Base-by-base conservation (phyloP, 257 asterid genomes). In the Plantago elongata region DNA sequence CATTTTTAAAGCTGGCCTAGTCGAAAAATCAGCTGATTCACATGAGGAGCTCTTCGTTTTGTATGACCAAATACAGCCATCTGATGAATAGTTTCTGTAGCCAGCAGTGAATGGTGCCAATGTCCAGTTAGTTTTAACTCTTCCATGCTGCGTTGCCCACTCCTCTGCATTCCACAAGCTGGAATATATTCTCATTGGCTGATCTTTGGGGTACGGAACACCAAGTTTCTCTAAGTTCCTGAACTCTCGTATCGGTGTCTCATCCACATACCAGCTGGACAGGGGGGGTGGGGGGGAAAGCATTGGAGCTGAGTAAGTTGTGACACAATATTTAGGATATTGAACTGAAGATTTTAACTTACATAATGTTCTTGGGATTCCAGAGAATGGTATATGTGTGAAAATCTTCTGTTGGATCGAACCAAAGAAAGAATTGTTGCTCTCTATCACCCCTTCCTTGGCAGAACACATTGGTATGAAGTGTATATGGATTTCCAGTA, bases 351-450 rank as follows among this genome's bases (percentile, higher is more conserved):
- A 11, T 16, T 9, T 9, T 47, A 34, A 76, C 95, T 82, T 79
- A 84, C 93, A 84, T 70, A 0, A 90, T 85, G 78, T 66, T 29
- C 69, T 79, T 83, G 38, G 88, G 84, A 64, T 87, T 90, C 97
- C 97, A 90, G 3, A 84, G 84, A 68, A 90, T 81, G 61, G 97
- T 46, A 48, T 90, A 90, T 0, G 95, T 87, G 44, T 90, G 97
- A 51, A 79, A 90, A 75, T 87, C 97, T 67, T 70, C 48, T 12
- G 95, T 90, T 2, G 97, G 97, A 64, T 87, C 97, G 64, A 90
- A 90, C 97, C 97, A 87, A 10, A 90, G 75, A 72, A 83, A 83
- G 72, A 90, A 90, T 60, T 90, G 97, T 45, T 87, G 92, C 44
- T 90, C 97, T 54, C 95, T 75, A 0, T 83, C 85, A 9, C 97